phyloP scores from a whole-genome alignment of 441 rosid species.

The Bocquillonia castaneifolia region DNA sequence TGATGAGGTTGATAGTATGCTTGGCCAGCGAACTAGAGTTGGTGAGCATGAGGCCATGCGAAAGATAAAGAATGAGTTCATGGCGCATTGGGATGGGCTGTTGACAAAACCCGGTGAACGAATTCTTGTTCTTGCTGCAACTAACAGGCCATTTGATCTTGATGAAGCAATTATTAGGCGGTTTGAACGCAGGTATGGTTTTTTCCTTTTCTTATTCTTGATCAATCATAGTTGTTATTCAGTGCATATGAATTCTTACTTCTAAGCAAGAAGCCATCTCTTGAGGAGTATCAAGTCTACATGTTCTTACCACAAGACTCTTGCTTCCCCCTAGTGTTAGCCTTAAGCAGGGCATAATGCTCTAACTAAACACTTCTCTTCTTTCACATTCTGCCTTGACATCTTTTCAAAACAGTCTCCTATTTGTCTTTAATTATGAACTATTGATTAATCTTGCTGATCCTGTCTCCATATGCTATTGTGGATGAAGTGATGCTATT shows the following conservation, averaged over 20 bases:
- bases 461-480: neutral
- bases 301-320: neutral
- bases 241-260: neutral
- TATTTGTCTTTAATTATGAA: neutral
- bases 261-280: neutral
- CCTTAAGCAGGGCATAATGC: neutral
- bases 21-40: constrained; percentile 88
- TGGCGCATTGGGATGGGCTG: constrained; percentile 98
- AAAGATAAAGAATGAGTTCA: constrained; percentile 93
- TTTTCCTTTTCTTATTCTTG: neutral
- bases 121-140: constrained; percentile 97
- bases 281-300: neutral
- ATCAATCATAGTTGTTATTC: neutral
- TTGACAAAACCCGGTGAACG: constrained; percentile 70
- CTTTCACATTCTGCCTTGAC: too few relatives aligned
- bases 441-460: neutral
- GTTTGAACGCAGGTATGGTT: constrained; percentile 77
- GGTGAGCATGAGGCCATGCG: constrained; percentile 99
- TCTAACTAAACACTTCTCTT: neutral
- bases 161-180: constrained; percentile 98
- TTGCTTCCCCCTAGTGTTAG: neutral
- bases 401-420: too few relatives aligned
- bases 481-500: neutral
- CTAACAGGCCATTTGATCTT: constrained; percentile 97
- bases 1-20: constrained; percentile 99